A percentile compares a stretch with the other conserved stretches of the same genome.
These are phyloP conservation scores for Huntiella decipiens DNA, from an alignment of 2,329 filamentous ascomycete genomes.

Conservation along the genomic window DNA sequence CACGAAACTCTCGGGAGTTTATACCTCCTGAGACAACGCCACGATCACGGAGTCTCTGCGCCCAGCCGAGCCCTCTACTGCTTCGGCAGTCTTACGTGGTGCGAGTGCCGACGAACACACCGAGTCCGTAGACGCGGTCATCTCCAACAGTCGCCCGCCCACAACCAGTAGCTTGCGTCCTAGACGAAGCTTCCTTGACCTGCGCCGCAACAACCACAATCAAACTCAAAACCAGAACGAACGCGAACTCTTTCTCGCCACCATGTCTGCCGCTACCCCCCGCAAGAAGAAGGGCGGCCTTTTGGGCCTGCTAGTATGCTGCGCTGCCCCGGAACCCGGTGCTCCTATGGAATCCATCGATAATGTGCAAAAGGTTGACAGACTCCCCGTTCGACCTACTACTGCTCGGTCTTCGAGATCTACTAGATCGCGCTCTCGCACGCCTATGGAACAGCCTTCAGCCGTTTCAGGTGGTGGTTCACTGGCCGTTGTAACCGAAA, in stretches of 20 bases:
- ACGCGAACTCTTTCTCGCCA: slow-evolving; percentile 11
- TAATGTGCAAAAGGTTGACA: slow-evolving; percentile 39
- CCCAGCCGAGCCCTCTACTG: slow-evolving; percentile 11
- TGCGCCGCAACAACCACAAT: slow-evolving; percentile 16
- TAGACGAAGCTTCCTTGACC: slow-evolving; percentile 10
- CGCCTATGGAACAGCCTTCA: slow-evolving; percentile 29
- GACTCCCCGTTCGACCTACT: slow-evolving; percentile 32
- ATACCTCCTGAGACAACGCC: slow-evolving; percentile 10
- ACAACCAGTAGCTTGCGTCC: slow-evolving; percentile 8
- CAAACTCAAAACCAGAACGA: slow-evolving; percentile 6
- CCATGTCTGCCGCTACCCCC: slow-evolving; percentile 22
- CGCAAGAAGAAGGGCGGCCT: slow-evolving; percentile 38
- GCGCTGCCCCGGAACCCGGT: slow-evolving; percentile 41
- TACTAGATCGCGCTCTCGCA: slow-evolving; percentile 23
- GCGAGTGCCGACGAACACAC: slow-evolving; percentile 8
- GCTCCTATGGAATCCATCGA: slow-evolving; percentile 32
- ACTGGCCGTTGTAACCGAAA: slow-evolving; percentile 26
- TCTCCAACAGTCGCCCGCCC: slow-evolving; percentile 8
- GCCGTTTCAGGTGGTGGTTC: slow-evolving; percentile 16
- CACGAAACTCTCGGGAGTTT: slow-evolving; percentile 9
- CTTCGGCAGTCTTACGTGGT: slow-evolving; percentile 12
- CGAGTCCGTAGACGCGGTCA: slow-evolving; percentile 9
- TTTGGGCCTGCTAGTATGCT: slow-evolving; percentile 46
- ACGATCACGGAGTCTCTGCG: slow-evolving; percentile 12
- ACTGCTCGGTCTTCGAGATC: slow-evolving; percentile 27